A percentile compares a stretch with the other conserved stretches of the same genome.
Evolutionary conservation across 352 stramenopile species (phyloP).

Genomic region (Globisporangium polare): DNA sequence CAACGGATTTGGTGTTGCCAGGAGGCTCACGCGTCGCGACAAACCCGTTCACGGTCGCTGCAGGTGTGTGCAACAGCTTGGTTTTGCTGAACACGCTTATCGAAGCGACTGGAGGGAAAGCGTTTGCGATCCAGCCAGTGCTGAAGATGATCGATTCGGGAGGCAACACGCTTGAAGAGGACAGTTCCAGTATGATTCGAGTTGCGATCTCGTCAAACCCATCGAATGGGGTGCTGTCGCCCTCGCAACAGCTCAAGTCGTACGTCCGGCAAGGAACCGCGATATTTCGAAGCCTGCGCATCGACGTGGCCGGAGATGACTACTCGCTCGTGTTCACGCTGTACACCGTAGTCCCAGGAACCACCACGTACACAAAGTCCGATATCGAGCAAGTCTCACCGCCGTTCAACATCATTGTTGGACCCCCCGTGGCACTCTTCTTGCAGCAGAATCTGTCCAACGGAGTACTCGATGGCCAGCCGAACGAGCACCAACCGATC

Average conservation of each 20-base stretch:
- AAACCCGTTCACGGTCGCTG: constrained; percentile 74
- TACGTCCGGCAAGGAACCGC: constrained; percentile 49
- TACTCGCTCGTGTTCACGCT: constrained; percentile 71
- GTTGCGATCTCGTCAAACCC: constrained; percentile 74
- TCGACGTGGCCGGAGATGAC: constrained; percentile 68
- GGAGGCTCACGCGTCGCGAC: constrained; percentile 59
- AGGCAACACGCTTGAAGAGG: constrained; percentile 56
- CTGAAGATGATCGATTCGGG: constrained; percentile 74
- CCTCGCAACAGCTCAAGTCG: constrained; percentile 32
- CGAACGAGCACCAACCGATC: constrained; percentile 63
- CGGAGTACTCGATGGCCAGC: constrained; percentile 72
- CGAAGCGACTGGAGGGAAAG: constrained; percentile 53
- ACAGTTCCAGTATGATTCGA: constrained; percentile 61
- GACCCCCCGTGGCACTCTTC: constrained; percentile 39
- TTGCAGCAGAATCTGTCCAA: constrained; percentile 54
- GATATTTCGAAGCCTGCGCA: constrained; percentile 68
- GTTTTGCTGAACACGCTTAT: constrained; percentile 38
- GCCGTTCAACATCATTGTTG: constrained; percentile 56
- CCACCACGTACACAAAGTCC: constrained; percentile 40
- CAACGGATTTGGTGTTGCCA: constrained; percentile 42
- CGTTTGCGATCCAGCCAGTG: constrained; percentile 73
- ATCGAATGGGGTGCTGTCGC: constrained; percentile 45
- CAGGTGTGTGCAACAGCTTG: constrained; percentile 45
- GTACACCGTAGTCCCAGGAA: constrained; percentile 41
- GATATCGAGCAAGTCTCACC: constrained; percentile 51